phyloP scores from a whole-genome alignment of 768 basidiomycete genomes.

The Boletus pseudopeckii region DNA sequence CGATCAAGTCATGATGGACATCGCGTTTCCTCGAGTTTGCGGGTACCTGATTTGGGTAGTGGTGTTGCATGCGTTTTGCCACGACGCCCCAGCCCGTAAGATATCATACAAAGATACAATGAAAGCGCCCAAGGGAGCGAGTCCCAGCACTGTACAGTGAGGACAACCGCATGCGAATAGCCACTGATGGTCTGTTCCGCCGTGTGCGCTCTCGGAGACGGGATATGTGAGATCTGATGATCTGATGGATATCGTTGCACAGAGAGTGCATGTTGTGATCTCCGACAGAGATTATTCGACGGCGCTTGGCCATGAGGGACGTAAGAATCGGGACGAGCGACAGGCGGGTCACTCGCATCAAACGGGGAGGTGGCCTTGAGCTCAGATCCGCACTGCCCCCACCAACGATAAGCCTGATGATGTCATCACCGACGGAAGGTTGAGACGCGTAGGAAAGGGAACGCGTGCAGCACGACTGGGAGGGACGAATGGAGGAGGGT shows the following conservation, averaged over 20 bases:
- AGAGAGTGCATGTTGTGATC: conserved; percentile 20
- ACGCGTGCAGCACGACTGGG: background rate
- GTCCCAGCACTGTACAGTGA: background rate
- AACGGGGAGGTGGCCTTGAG: background rate
- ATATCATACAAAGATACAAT: background rate
- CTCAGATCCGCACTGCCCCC: background rate
- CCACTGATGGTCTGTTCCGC: conserved; percentile 1
- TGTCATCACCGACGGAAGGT: conserved; percentile 1
- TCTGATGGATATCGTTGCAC: background rate
- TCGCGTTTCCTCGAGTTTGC: background rate
- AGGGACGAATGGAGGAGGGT: background rate
- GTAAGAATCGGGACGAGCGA: conserved; percentile 7
- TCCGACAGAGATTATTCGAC: conserved; percentile 14
- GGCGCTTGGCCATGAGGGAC: conserved; percentile 3
- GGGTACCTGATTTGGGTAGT: background rate
- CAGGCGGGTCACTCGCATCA: conserved; percentile 4
- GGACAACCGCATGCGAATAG: background rate
- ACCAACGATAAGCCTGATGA: background rate
- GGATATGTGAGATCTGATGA: conserved; percentile 2
- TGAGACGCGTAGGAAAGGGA: background rate
- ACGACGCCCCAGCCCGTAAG: background rate
- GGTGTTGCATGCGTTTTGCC: background rate
- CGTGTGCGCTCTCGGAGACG: conserved; percentile 6
- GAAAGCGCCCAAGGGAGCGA: background rate
- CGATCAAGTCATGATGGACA: background rate